Evolutionary conservation across 2,329 filamentous ascomycete genomes (phyloP).

Genomic region (Rutstroemia sydowiana): DNA sequence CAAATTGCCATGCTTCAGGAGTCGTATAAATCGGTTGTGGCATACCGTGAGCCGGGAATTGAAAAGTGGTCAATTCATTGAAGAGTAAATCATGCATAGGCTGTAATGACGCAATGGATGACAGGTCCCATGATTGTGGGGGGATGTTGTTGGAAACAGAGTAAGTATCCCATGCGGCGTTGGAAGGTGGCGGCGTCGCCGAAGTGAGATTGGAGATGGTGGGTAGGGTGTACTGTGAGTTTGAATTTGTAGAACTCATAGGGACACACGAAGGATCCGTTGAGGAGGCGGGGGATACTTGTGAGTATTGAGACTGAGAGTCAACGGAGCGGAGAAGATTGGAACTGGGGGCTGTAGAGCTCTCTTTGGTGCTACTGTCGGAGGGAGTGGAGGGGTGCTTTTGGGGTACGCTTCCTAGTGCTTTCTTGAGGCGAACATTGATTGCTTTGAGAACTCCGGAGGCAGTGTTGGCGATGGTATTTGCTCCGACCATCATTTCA

Average conservation of each 20-base stretch:
- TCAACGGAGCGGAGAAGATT: not conserved
- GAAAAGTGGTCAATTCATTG: conserved; percentile 38
- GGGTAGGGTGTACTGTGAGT: conserved; percentile 20
- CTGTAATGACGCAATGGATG: conserved; percentile 46
- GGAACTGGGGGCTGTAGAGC: conserved; percentile 7
- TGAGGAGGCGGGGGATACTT: conserved; percentile 7
- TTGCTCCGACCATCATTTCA: conserved; percentile 46
- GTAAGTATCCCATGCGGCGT: conserved; percentile 16
- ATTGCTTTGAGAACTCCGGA: conserved; percentile 49
- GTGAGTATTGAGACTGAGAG: conserved; percentile 4
- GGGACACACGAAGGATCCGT: conserved; percentile 1
- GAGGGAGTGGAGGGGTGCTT: conserved; percentile 3
- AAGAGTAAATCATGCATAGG: conserved; percentile 50
- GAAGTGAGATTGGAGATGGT: conserved; percentile 24
- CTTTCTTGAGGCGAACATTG: conserved; percentile 44
- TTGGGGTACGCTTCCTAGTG: conserved; percentile 19
- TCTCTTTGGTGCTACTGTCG: conserved; percentile 11
- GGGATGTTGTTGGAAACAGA: conserved; percentile 1
- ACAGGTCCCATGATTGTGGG: conserved; percentile 37
- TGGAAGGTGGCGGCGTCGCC: conserved; percentile 7
- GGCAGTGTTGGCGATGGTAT: conserved; percentile 46
- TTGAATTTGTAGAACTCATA: not conserved
- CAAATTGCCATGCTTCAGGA: conserved; percentile 40
- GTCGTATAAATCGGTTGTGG: conserved; percentile 6
- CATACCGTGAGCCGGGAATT: not conserved